These are phyloP conservation scores for Acanthamoeba sp. DNA, from an alignment of 208 protist genomes.

Conservation along the genomic window DNA sequence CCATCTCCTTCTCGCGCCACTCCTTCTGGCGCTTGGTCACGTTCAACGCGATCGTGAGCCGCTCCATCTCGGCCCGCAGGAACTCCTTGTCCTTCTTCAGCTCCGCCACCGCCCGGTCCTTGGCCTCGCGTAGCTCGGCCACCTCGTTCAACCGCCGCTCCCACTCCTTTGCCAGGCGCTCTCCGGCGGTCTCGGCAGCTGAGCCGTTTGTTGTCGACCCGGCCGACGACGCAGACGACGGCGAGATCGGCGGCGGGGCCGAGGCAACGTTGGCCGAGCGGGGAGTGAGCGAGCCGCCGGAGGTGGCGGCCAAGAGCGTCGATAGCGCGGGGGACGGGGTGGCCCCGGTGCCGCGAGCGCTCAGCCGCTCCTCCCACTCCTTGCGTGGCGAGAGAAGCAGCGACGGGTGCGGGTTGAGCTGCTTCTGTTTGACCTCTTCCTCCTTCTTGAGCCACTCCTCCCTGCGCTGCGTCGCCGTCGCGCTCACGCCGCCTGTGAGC, in stretches of 20 bases:
- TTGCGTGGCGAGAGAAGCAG: slow-evolving; percentile 15
- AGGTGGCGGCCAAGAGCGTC: not conserved
- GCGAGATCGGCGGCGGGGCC: not conserved
- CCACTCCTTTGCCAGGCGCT: slow-evolving; percentile 8
- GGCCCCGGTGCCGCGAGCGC: not conserved
- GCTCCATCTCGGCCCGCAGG: slow-evolving; percentile 28
- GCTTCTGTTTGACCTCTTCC: not conserved
- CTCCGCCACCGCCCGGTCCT: slow-evolving; percentile 10
- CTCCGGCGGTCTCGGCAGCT: not conserved
- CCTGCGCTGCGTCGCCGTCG: not conserved
- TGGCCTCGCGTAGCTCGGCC: slow-evolving; percentile 28
- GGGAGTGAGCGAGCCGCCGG: not conserved
- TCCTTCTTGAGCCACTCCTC: slow-evolving; percentile 25
- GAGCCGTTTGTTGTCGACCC: not conserved
- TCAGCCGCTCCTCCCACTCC: slow-evolving; percentile 18
- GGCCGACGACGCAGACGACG: not conserved
- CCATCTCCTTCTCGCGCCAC: slow-evolving; percentile 64
- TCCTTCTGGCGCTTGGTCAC: slow-evolving; percentile 73
- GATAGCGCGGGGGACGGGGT: not conserved
- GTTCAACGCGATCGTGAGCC: slow-evolving; percentile 29
- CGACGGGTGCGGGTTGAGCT: not conserved
- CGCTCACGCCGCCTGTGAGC: too few relatives aligned
- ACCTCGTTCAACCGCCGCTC: not conserved
- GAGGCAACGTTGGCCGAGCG: not conserved
- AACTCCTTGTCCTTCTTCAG: slow-evolving; percentile 62